Conservation (phyloP, 306 rosid species). For the Datisca glomerata region DNA sequence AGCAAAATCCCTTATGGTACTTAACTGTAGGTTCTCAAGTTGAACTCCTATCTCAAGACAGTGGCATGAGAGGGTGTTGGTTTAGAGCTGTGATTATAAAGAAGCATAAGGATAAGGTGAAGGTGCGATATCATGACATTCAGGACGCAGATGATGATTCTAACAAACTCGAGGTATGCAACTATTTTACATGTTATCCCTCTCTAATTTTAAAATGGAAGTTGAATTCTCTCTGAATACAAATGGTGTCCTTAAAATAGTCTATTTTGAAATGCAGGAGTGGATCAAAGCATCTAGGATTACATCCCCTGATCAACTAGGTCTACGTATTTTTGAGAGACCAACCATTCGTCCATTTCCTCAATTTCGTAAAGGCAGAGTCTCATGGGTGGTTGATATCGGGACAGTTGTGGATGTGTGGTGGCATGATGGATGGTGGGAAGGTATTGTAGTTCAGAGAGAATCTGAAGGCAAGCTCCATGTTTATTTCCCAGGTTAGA, state of each 20-base stretch:
- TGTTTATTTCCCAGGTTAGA: constrained; percentile 70
- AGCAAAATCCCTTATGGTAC: constrained; percentile 11
- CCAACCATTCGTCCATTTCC: constrained; percentile 44
- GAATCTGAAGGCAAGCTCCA: constrained; percentile 32
- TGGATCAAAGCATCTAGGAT: constrained; percentile 61
- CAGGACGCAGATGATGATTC: constrained; percentile 65
- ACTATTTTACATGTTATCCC: background rate
- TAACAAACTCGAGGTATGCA: constrained; percentile 65
- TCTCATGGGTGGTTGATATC: constrained; percentile 23
- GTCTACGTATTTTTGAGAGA: constrained; percentile 38
- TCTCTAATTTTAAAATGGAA: background rate
- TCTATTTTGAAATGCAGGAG: constrained; percentile 31
- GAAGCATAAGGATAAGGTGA: constrained; percentile 52
- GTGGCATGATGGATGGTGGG: constrained; percentile 99
- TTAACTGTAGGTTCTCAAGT: constrained; percentile 43
- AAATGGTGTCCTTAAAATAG: background rate
- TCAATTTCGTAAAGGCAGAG: constrained; percentile 15
- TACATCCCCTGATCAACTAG: constrained; percentile 43
- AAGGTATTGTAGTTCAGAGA: constrained; percentile 55
- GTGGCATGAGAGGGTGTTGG: constrained; percentile 95
- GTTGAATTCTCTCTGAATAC: background rate
- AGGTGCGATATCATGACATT: constrained; percentile 65
- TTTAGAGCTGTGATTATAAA: constrained; percentile 62
- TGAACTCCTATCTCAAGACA: constrained; percentile 84
- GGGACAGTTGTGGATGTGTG: constrained; percentile 73